A percentile compares a stretch with the other conserved stretches of the same genome.
phyloP scores from a whole-genome alignment of 495 filamentous ascomycete genomes.

The Gamarada debralockiae region DNA sequence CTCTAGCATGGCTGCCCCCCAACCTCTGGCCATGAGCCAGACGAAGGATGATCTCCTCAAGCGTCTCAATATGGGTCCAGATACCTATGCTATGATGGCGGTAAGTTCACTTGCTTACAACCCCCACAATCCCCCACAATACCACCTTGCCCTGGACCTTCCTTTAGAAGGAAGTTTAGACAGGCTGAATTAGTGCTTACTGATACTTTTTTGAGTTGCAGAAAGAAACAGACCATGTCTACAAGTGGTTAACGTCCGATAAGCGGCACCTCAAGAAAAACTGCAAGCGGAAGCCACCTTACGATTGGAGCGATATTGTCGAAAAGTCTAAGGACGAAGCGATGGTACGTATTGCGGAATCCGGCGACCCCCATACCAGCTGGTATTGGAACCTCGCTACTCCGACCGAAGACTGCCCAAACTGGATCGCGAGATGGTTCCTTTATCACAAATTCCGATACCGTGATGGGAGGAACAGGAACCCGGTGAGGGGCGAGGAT shows the following conservation, averaged over 20 bases:
- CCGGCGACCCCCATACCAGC: constrained; percentile 12
- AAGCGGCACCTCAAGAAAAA: constrained; percentile 24
- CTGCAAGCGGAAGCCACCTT: constrained; percentile 21
- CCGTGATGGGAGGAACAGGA: constrained; percentile 47
- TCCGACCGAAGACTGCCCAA: constrained; percentile 37
- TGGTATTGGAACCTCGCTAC: constrained; percentile 23
- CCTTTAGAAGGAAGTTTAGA: background rate
- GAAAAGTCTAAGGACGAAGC: constrained; percentile 26
- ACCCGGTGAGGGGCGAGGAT: constrained; percentile 1
- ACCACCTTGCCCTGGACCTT: background rate
- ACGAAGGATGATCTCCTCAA: constrained; percentile 26
- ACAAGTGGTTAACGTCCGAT: constrained; percentile 23
- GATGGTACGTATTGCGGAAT: constrained; percentile 17
- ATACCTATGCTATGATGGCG: constrained; percentile 25
- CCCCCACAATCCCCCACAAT: background rate
- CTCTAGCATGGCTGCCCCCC: constrained; percentile 11
- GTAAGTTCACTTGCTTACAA: constrained; percentile 14
- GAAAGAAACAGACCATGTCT: constrained; percentile 26
- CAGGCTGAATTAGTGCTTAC: constrained; percentile 6
- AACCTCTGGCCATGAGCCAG: constrained; percentile 24
- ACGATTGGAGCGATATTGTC: constrained; percentile 26
- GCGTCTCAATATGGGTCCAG: constrained; percentile 16
- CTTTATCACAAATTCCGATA: constrained; percentile 57
- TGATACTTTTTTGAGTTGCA: constrained; percentile 3
- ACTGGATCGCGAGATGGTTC: constrained; percentile 57